A percentile compares a stretch with the other conserved stretches of the same genome.
Evolutionary conservation across 805 yeast genomes (phyloP).

Genomic region (Candida ficus): DNA sequence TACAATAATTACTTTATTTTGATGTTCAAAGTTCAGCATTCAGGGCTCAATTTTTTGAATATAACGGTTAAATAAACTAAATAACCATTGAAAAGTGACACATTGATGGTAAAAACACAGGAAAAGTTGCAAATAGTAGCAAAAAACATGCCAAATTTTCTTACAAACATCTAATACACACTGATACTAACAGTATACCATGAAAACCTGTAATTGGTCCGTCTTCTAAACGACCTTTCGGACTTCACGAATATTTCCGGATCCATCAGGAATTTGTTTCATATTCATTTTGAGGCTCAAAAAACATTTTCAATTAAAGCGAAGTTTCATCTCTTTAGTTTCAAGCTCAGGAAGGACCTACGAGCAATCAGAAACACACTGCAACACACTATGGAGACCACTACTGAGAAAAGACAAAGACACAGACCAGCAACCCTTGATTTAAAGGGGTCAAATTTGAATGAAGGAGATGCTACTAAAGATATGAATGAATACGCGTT

Average conservation of each 20-base stretch:
- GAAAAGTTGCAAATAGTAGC: neutral
- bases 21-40: too few species aligned
- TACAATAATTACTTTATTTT: too few species aligned
- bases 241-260: constrained; percentile 1
- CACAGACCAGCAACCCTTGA: constrained; percentile 25
- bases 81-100: too few species aligned
- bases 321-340: neutral
- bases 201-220: too few species aligned
- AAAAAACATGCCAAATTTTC: too few species aligned
- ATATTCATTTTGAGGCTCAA: constrained; percentile 4
- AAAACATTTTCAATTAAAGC: neutral
- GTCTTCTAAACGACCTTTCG: too few species aligned
- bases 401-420: constrained; percentile 17
- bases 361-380: neutral
- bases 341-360: too few species aligned
- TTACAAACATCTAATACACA: too few species aligned
- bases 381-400: neutral
- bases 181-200: too few species aligned
- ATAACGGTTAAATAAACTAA: too few species aligned
- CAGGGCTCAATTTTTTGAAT: too few species aligned
- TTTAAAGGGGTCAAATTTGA: constrained; percentile 15
- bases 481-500: constrained; percentile 23
- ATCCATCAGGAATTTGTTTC: neutral
- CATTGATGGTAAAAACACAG: neutral
- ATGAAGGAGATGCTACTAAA: constrained; percentile 1